Evolutionary conservation across 2,329 filamentous ascomycete species (phyloP).

Genomic region (Karstenula rhodostoma): DNA sequence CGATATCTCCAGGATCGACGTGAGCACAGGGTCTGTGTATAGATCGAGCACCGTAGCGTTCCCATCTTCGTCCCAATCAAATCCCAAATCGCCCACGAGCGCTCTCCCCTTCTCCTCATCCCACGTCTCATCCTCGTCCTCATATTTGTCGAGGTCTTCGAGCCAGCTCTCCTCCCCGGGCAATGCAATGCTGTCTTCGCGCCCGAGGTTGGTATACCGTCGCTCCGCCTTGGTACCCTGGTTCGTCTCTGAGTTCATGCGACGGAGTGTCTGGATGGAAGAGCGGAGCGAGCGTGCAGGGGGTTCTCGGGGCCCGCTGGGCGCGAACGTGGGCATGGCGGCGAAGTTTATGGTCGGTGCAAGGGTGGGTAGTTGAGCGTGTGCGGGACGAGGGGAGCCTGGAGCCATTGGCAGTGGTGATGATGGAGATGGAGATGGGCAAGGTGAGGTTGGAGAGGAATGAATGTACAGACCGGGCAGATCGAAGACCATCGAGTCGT

Average conservation of each 20-base stretch:
- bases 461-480: conserved; percentile 6
- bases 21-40: background rate
- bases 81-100: conserved; percentile 31
- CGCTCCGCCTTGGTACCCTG: conserved; percentile 40
- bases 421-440: conserved; percentile 25
- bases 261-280: conserved; percentile 50
- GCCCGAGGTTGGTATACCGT: conserved; percentile 51
- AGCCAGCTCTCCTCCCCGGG: conserved; percentile 43
- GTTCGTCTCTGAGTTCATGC: conserved; percentile 54
- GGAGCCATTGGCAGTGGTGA: conserved; percentile 29
- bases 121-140: conserved; percentile 18
- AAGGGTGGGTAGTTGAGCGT: conserved; percentile 27
- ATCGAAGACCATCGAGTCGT: conserved; percentile 23
- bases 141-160: conserved; percentile 28
- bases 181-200: conserved; percentile 44
- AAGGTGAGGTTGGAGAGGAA: conserved; percentile 29
- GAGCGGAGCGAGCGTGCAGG: conserved; percentile 49
- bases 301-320: conserved; percentile 41
- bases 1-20: background rate
- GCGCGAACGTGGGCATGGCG: conserved; percentile 31
- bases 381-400: conserved; percentile 33
- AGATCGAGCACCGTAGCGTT: conserved; percentile 26
- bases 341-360: conserved; percentile 32
- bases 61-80: conserved; percentile 33
- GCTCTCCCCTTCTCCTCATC: conserved; percentile 30